Evolutionary conservation across 164 flowering plant genomes (phyloP).

Genomic region (Magnolia sinica): DNA sequence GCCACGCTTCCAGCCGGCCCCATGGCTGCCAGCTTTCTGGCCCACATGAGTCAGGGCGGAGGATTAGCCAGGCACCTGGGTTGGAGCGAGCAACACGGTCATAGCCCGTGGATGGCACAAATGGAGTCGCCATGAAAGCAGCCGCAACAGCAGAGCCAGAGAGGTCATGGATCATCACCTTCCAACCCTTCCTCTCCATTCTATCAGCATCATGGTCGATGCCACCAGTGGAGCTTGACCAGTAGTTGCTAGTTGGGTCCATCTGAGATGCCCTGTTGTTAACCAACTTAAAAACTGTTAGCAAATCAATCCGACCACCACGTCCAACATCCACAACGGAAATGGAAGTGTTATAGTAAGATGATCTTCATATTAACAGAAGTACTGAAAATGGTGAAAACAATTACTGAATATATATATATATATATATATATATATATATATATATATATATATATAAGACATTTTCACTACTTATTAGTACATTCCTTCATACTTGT

Average conservation of each 20-base stretch:
- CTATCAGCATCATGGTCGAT: constrained; percentile 46
- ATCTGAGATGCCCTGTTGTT: constrained; percentile 55
- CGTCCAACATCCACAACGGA: neutral
- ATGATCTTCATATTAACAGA: neutral
- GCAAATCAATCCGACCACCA: neutral
- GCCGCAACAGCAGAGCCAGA: constrained; percentile 95
- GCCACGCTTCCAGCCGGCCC: constrained; percentile 98
- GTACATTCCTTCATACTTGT: no score
- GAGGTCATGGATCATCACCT: constrained; percentile 84
- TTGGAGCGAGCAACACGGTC: constrained; percentile 89
- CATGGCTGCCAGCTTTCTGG: constrained; percentile 90
- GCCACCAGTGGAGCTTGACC: constrained; percentile 41
- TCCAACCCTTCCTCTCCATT: constrained; percentile 91
- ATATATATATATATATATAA: no score
- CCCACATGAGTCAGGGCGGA: constrained; percentile 56
- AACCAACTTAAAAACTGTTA: neutral
- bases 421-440: no score
- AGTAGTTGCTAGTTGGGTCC: constrained; percentile 53
- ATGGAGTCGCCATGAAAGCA: constrained; percentile 92
- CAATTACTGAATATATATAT: no score
- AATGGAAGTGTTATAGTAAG: neutral
- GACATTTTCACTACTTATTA: no score
- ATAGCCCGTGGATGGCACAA: constrained; percentile 85
- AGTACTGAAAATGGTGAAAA: neutral
- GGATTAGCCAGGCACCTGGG: constrained; percentile 94